Evolutionary conservation across 768 basidiomycete genomes (phyloP).

Genomic region (Cystobasidiopsis lactophilus): DNA sequence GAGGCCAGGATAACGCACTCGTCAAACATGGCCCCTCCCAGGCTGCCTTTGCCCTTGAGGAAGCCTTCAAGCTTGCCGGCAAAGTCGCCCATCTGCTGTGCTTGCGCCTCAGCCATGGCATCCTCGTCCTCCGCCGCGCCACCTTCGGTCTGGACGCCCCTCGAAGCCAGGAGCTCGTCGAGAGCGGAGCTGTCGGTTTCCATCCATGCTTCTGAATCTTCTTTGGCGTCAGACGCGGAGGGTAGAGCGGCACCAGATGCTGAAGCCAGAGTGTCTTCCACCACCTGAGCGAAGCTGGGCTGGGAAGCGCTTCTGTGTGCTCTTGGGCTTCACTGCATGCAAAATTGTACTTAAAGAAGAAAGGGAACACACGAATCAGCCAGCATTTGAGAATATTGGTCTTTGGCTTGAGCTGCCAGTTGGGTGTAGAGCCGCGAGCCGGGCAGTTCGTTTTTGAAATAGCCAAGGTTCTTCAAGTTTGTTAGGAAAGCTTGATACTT

Average conservation of each 20-base stretch:
- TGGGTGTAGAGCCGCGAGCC: slow-evolving; percentile 55
- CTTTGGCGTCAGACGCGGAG: slow-evolving; percentile 22
- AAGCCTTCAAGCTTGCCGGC: slow-evolving; percentile 75
- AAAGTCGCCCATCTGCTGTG: slow-evolving; percentile 45
- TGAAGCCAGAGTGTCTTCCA: slow-evolving; percentile 39
- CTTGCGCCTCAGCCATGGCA: slow-evolving; percentile 39
- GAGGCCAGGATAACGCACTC: slow-evolving; percentile 39
- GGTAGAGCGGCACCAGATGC: slow-evolving; percentile 13
- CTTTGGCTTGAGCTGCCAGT: slow-evolving; percentile 47
- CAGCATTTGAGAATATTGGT: slow-evolving; percentile 36
- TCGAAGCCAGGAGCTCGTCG: slow-evolving; percentile 15
- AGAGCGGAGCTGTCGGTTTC: slow-evolving; percentile 20
- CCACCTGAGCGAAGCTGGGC: slow-evolving; percentile 51
- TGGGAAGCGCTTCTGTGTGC: slow-evolving; percentile 46
- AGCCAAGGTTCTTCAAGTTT: slow-evolving; percentile 41
- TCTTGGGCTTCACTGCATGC: slow-evolving; percentile 20
- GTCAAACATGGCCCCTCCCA: slow-evolving; percentile 70
- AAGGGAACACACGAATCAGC: background rate
- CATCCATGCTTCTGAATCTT: slow-evolving; percentile 72
- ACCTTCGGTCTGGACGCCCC: background rate
- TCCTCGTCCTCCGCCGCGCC: slow-evolving; percentile 20
- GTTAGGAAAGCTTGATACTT: slow-evolving; percentile 52
- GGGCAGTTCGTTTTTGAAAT: slow-evolving; percentile 55
- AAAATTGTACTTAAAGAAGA: background rate
- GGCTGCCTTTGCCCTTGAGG: slow-evolving; percentile 65